Base-by-base conservation (phyloP, 1,284 basidiomycete genomes). In the Lentinula novae-zelandiae region DNA sequence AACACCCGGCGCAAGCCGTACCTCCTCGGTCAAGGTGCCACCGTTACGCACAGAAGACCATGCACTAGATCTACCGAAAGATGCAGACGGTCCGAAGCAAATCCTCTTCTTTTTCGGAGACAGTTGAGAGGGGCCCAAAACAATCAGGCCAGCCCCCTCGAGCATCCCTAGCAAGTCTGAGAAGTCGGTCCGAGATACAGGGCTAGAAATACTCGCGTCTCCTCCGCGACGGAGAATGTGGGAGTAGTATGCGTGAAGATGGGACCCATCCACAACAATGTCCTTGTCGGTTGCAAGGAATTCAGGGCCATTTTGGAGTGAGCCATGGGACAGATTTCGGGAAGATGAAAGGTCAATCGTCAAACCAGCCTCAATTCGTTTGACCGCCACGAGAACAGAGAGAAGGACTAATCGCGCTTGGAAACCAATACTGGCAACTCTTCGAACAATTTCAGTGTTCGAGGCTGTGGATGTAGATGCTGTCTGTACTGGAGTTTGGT, bases 111-210 rank as follows among this genome's bases (percentile, higher is more conserved):
- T 77, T 10, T 69, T 63, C 0, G 81, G 75, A n/a, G 80, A 73
- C 1, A 72, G 60, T 22, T 73, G 60, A 20, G 71, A 64, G 20
- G 66, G 55, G 0, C 76, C 73, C 1, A 83, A 74, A 13, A 77
- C 72, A 6, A 84, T 67, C 0, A 92, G 75, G 1, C 90, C 91
- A 2, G 81, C 78, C 5, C 86, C 89, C 71, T 93, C 91, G 42
- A 93, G 74, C 60, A 93, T 74, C 17, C 83, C 82, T 0, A 89
- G 68, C 1, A 93, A 75, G 64, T 93, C 90, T 0, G 78, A 76
- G 65, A 92, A 92, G 66, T 93, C 90, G 68, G 82, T 87, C 6
- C 89, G 80, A 10, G 87, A 90, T 3, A 88, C 88, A 3, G 87
- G 77, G 0, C 78, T 73, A 66, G 91, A 88, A 12, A 83, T 70